Percentiles rank a stretch among this genome's conserved stretches.
Evolutionary conservation across 2,329 filamentous ascomycete genomes (phyloP).

Genomic region (Cytospora schulzeri): DNA sequence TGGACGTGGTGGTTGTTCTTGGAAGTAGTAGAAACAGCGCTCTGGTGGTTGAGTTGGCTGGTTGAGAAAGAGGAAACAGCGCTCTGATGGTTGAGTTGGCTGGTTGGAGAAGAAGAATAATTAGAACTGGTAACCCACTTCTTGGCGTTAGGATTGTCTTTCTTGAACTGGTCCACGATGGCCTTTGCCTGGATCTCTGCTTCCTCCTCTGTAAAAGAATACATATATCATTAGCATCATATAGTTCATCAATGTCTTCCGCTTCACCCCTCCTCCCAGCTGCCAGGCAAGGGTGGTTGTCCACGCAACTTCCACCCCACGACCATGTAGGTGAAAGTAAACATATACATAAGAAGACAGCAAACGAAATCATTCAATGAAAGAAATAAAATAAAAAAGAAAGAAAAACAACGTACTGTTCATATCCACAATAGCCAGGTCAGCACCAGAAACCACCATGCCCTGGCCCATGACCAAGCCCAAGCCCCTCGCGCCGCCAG

Average conservation of each 20-base stretch:
- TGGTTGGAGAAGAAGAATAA: not conserved
- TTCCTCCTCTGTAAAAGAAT: conserved; percentile 67
- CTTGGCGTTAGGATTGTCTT: conserved; percentile 75
- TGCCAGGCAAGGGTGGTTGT: no score
- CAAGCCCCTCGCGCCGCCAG: conserved; percentile 85
- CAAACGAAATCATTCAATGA: not conserved
- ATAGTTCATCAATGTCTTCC: no score
- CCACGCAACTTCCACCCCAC: not conserved
- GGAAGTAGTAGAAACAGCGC: not conserved
- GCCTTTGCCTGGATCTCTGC: conserved; percentile 74
- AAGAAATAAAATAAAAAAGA: not conserved
- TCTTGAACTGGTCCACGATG: conserved; percentile 74
- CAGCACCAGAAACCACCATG: conserved; percentile 82
- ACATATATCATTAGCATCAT: conserved; percentile 1
- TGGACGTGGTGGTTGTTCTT: not conserved
- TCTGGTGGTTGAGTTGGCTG: not conserved
- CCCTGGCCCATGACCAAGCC: conserved; percentile 93
- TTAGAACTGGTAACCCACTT: conserved; percentile 48
- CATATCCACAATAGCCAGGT: conserved; percentile 90
- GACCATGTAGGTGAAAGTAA: not conserved
- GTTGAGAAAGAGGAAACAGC: not conserved
- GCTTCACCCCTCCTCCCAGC: not conserved
- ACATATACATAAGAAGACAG: not conserved
- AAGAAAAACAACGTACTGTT: conserved; percentile 79
- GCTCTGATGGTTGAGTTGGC: not conserved